Conservation (phyloP, 495 filamentous ascomycete genomes). For the Penicillium parvum region DNA sequence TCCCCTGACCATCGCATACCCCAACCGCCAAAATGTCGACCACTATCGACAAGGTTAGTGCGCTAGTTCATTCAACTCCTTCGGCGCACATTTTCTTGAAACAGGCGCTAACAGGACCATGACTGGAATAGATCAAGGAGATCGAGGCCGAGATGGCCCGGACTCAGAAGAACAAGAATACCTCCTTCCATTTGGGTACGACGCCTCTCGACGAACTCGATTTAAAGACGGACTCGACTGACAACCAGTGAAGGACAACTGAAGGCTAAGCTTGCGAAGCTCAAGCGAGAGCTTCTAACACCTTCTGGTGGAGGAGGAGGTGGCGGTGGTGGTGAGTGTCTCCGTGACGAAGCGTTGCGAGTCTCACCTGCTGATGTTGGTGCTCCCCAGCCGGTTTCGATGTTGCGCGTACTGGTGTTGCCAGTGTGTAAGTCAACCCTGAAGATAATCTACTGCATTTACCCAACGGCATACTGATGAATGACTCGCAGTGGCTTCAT, state of each 20-base stretch:
- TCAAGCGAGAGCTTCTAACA: constrained; percentile 92
- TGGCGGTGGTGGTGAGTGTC: constrained; percentile 60
- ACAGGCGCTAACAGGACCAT: constrained; percentile 22
- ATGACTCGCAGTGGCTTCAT: constrained; percentile 49
- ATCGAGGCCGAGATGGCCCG: constrained; percentile 96
- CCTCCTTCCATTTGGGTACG: constrained; percentile 73
- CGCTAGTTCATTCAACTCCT: constrained; percentile 11
- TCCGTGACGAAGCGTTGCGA: not conserved
- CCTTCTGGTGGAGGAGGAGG: constrained; percentile 78
- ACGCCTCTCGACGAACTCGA: constrained; percentile 3
- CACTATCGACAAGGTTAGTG: constrained; percentile 85
- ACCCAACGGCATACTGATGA: constrained; percentile 9
- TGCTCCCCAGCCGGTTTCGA: constrained; percentile 74
- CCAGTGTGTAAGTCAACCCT: constrained; percentile 71
- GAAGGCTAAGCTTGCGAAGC: constrained; percentile 96
- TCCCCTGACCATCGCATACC: constrained; percentile 14
- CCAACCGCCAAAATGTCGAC: constrained; percentile 73
- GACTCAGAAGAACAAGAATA: constrained; percentile 98
- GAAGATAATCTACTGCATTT: too few relatives aligned
- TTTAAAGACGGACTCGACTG: constrained; percentile 13
- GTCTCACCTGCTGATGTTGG: constrained; percentile 21
- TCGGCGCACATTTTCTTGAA: constrained; percentile 9
- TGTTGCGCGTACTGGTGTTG: constrained; percentile 95
- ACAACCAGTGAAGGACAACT: constrained; percentile 64
- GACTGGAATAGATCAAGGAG: constrained; percentile 76